Conservation (phyloP, 139 green algal genomes). For the Chlorella sorokiniana region DNA sequence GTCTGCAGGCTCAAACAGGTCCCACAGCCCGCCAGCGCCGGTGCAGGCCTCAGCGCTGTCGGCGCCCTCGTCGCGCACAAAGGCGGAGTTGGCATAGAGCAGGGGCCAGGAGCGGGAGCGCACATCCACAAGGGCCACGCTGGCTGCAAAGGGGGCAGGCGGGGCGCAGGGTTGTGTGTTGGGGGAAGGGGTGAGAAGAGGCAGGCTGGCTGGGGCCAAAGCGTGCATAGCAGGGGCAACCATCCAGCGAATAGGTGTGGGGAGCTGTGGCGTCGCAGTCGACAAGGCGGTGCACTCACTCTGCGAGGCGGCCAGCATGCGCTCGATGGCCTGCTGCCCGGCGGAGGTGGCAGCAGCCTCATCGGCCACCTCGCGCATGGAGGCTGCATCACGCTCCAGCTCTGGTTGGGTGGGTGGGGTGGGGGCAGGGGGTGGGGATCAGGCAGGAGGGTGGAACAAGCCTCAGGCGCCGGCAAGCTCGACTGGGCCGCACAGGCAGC, state of each 20-base stretch:
- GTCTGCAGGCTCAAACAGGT: constrained; percentile 19
- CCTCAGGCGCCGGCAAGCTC: neutral
- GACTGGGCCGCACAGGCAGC: too few species aligned
- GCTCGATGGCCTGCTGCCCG: constrained; percentile 6
- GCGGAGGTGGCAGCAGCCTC: constrained; percentile 5
- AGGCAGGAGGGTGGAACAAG: neutral
- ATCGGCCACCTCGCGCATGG: constrained; percentile 11
- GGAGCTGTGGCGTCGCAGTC: too few species aligned
- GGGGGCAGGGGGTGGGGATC: neutral
- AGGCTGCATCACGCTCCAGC: constrained; percentile 12
- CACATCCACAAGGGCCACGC: constrained; percentile 24
- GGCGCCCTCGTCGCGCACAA: constrained; percentile 11
- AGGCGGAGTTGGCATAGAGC: constrained; percentile 30
- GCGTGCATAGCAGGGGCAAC: neutral
- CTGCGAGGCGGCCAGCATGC: neutral
- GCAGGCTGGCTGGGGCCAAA: neutral
- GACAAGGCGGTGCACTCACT: neutral
- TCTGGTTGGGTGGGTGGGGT: neutral
- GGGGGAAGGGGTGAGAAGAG: neutral
- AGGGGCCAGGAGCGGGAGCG: constrained; percentile 25
- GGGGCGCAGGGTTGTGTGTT: neutral
- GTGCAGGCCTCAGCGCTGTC: constrained; percentile 3
- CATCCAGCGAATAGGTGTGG: neutral
- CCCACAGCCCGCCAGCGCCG: neutral
- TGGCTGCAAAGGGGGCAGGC: neutral